Evolutionary conservation across 2,329 filamentous ascomycete species (phyloP).

Genomic region (Paecilomyces sp.): DNA sequence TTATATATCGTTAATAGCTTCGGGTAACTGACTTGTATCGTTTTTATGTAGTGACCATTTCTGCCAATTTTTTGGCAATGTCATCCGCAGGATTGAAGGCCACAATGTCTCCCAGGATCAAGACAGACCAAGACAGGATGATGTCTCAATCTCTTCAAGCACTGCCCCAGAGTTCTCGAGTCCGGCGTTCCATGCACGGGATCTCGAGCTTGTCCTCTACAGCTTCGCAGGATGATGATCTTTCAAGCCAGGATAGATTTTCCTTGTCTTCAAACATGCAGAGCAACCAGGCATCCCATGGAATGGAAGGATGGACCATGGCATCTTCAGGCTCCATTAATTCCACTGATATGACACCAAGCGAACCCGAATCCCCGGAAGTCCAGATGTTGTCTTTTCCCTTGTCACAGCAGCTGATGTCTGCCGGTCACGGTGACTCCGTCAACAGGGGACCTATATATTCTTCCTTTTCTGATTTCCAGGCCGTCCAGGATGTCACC

Average conservation of each 20-base stretch:
- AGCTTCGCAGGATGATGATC: constrained; percentile 36
- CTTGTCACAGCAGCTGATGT: constrained; percentile 33
- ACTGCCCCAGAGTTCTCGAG: constrained; percentile 25
- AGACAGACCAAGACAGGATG: constrained; percentile 29
- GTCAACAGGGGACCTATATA: constrained; percentile 29
- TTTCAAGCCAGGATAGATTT: constrained; percentile 34
- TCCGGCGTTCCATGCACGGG: constrained; percentile 31
- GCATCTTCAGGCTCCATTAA: constrained; percentile 33
- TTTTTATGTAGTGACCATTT: constrained; percentile 21
- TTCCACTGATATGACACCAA: constrained; percentile 24
- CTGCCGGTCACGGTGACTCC: constrained; percentile 22
- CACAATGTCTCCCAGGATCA: constrained; percentile 33
- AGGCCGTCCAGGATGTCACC: constrained; percentile 29
- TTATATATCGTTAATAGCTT: background rate
- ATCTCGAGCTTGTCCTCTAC: constrained; percentile 32
- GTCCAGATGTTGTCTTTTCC: constrained; percentile 37
- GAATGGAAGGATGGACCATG: constrained; percentile 32
- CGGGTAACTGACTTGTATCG: constrained; percentile 9
- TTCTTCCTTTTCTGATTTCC: constrained; percentile 30
- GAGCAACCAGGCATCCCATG: constrained; percentile 25
- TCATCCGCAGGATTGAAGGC: constrained; percentile 7
- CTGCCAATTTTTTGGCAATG: constrained; percentile 5
- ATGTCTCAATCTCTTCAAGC: constrained; percentile 24
- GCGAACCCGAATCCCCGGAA: constrained; percentile 32
- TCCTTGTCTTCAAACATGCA: constrained; percentile 34